phyloP scores from a whole-genome alignment of 768 basidiomycete species.

The Mycena olivaceomarginata region DNA sequence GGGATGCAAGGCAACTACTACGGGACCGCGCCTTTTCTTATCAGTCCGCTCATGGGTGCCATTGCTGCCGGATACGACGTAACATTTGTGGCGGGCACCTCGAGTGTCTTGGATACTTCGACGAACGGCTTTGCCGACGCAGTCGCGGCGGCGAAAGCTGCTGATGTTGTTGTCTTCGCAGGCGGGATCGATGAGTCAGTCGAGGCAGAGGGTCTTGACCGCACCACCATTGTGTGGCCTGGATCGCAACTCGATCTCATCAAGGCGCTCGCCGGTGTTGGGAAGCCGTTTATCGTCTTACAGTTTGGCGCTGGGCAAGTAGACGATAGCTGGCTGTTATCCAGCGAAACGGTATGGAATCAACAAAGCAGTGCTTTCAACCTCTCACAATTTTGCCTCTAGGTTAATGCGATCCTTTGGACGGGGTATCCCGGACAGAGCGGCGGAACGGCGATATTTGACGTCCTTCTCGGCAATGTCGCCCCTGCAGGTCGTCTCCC shows the following conservation, averaged over 20 bases:
- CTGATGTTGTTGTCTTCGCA: constrained; percentile 71
- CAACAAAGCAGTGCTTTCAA: neutral
- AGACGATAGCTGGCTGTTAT: constrained; percentile 67
- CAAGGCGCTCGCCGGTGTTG: constrained; percentile 62
- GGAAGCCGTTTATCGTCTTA: constrained; percentile 72
- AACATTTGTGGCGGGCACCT: constrained; percentile 64
- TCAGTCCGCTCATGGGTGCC: constrained; percentile 71
- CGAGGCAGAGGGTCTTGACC: constrained; percentile 71
- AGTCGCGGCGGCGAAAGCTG: constrained; percentile 65
- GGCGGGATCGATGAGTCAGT: constrained; percentile 73
- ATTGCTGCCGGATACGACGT: constrained; percentile 67
- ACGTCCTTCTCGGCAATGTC: constrained; percentile 70
- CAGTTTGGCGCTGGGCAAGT: constrained; percentile 78
- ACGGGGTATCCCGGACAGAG: constrained; percentile 76
- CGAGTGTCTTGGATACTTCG: constrained; percentile 56
- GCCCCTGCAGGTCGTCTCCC: constrained; percentile 75
- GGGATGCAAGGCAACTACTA: constrained; percentile 78
- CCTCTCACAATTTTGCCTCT: constrained; percentile 7
- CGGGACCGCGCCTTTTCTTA: constrained; percentile 72
- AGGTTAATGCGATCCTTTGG: constrained; percentile 76
- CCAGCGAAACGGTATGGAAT: constrained; percentile 59
- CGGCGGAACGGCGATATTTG: constrained; percentile 72
- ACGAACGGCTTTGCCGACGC: constrained; percentile 70
- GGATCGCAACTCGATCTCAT: constrained; percentile 73
- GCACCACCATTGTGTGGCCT: constrained; percentile 72